Evolutionary conservation across 2,329 filamentous ascomycete genomes (phyloP), one percentile per base, ranked within the genome.

Genomic region (Ophiostoma piceae): DNA sequence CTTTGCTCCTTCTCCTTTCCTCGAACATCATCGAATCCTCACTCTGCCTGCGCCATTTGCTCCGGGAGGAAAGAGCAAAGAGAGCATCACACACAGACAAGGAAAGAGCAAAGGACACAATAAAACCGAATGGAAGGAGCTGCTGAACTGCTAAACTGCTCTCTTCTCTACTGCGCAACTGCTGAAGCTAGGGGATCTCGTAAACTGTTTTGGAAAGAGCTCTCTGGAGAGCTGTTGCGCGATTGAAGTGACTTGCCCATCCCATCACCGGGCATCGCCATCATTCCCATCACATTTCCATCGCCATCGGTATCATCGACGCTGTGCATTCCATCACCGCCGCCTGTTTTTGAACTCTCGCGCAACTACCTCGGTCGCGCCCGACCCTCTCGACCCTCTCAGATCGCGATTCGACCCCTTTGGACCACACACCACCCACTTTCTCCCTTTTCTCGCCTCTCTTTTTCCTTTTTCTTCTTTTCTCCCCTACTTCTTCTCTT

Each of bases 81-180:
- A 22, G 35, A n/a, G 16, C 26, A 47, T 7, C 22, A 65, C 62
- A 19, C 35, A 65, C 62, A 65, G 19, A 26, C 14, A 65, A 65
- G 62, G n/a, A 65, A 65, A 65, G 35, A 65, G 35, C 32, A 65
- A 65, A 65, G 62, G 62, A 39, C 35, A 39, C 62, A 65, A 39
- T 65, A 22, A 39, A 39, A 19, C 7, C 35, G 35, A 65, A 65
- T 37, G 62, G 62, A 65, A 65, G 19, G 62, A 22, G 62, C 57
- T 16, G 60, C 16, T 11, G 9, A 64, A 64, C 22, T 35, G 43
- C 43, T 47, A 16, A 47, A 47, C 35, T 35, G 35, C 35, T 8
- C 35, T 35, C 3, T 6, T 35, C 3, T 6, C 32, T 6, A 47
- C 35, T 35, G 35, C 35, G 1, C 35, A 64, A 64, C 22, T 35